Base-by-base conservation (phyloP, 1,284 basidiomycete species). In the Cerrena zonata region DNA sequence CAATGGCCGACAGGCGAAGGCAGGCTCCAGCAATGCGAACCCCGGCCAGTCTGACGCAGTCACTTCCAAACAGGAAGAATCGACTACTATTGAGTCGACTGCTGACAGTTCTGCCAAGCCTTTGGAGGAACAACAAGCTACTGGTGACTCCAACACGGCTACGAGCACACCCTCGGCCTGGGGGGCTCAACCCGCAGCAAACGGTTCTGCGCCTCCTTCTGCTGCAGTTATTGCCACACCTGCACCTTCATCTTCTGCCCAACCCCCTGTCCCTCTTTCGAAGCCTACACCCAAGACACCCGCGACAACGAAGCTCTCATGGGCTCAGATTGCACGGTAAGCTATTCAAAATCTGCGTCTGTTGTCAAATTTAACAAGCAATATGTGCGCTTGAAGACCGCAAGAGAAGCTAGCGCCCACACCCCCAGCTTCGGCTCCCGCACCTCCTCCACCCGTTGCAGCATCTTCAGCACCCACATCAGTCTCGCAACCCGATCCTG, bases 321-420 rank as follows among this genome's bases (percentile, higher is more conserved):
- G 87, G 86, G 87, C 87, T 21, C 84, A 90, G 61, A 76, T 90
- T 64, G 86, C 87, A 57, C 74, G 81, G 86, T 83, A 63, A 18
- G 76, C n/a, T 72, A 45, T 22, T 15, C 30, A 34, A 34, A 34
- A 7, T 34, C 30, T 34, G 44, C 18, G 34, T 27, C 19, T 15
- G 30, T 7, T 15, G 30, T 7, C 15, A 15, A 34, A 7, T 15
- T 45, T 5, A 5, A 45, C 24, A 11, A 30, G n/a, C 11, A 4
- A 24, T 2, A 7, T 39, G 11, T 10, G 30, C 30, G 27, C 46
- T 45, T 43, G 25, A 30, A 83, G 76, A 41, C 72, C 76, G 5
- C 75, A 80, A 53, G 80, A 83, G 58, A 82, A 82, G 61, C 72
- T 77, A 4, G 60, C 72, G 21, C 69, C 73, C 39, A 61, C 70